phyloP scores from a whole-genome alignment of 768 basidiomycete species.

The Russula sp. region DNA sequence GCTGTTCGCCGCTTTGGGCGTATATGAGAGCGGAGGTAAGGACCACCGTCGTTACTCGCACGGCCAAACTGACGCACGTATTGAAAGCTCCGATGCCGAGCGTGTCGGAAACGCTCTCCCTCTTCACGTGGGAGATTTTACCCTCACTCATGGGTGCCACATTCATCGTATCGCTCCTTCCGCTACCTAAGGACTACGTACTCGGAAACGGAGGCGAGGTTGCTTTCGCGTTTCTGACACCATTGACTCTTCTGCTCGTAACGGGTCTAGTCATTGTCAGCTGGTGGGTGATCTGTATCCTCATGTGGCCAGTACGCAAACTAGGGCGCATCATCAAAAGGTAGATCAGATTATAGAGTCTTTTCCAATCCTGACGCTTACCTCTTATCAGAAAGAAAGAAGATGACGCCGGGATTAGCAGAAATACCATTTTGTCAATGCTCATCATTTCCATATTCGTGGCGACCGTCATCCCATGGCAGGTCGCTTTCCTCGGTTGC shows the following conservation, averaged over 20 bases:
- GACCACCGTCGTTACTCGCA: neutral
- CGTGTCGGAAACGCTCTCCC: conserved; percentile 43
- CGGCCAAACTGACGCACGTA: neutral
- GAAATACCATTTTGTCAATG: conserved; percentile 44
- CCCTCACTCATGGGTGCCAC: conserved; percentile 41
- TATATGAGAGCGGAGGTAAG: conserved; percentile 28
- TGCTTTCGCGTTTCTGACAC: conserved; percentile 47
- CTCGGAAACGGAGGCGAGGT: conserved; percentile 54
- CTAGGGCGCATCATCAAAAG: conserved; percentile 26
- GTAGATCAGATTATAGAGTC: conserved; percentile 12
- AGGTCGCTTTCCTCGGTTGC: conserved; percentile 81
- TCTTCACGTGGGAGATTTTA: conserved; percentile 37
- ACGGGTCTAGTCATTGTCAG: conserved; percentile 57
- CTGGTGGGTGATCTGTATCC: conserved; percentile 46
- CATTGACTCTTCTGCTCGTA: conserved; percentile 51
- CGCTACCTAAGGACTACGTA: conserved; percentile 48
- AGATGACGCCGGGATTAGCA: conserved; percentile 31
- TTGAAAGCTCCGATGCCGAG: conserved; percentile 41
- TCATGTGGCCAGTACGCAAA: conserved; percentile 45
- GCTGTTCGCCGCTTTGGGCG: conserved; percentile 47
- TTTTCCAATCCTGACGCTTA: neutral
- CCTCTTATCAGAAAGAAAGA: neutral
- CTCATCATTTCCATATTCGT: conserved; percentile 56
- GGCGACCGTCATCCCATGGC: conserved; percentile 79
- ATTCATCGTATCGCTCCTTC: conserved; percentile 46